Percentiles rank a stretch among this genome's conserved stretches.
Evolutionary conservation across 2,329 filamentous ascomycete genomes (phyloP).

Genomic region (Cytospora chrysosperma): DNA sequence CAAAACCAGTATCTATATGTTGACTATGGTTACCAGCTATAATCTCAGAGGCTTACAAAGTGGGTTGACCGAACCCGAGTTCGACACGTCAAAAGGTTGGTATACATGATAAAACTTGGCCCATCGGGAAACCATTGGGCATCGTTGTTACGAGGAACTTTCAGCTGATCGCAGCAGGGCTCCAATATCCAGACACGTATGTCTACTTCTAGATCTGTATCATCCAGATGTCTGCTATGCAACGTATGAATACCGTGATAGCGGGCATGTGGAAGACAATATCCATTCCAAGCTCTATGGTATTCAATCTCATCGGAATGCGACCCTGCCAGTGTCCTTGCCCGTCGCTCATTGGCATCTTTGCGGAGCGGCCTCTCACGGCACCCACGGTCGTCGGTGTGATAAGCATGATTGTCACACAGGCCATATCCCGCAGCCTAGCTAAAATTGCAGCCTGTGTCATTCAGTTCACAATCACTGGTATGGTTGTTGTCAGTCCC

Average conservation of each 20-base stretch:
- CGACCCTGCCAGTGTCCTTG: conserved; percentile 43
- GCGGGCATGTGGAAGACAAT: conserved; percentile 31
- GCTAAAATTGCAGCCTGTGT: conserved; percentile 47
- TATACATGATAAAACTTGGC: no score
- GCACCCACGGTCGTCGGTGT: conserved; percentile 51
- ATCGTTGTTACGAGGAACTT: no score
- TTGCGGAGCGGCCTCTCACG: conserved; percentile 37
- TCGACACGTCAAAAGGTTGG: no score
- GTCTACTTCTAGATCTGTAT: conserved; percentile 31
- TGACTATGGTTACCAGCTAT: no score
- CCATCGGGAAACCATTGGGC: no score
- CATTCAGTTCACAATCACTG: conserved; percentile 44
- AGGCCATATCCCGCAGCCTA: conserved; percentile 41
- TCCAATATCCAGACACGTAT: conserved; percentile 28
- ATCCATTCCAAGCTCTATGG: conserved; percentile 28
- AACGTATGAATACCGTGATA: conserved; percentile 30
- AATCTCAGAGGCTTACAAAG: no score
- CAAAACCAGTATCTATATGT: no score
- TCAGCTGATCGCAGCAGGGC: conserved; percentile 24
- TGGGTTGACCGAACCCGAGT: no score
- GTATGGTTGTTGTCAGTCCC: conserved; percentile 41
- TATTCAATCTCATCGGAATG: conserved; percentile 24
- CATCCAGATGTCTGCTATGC: conserved; percentile 30
- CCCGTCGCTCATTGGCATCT: conserved; percentile 27
- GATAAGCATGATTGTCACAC: conserved; percentile 47